A percentile compares a stretch with the other conserved stretches of the same genome.
Evolutionary conservation across 129 eudicot genomes (phyloP).

Genomic region (Saussurea involucrata): DNA sequence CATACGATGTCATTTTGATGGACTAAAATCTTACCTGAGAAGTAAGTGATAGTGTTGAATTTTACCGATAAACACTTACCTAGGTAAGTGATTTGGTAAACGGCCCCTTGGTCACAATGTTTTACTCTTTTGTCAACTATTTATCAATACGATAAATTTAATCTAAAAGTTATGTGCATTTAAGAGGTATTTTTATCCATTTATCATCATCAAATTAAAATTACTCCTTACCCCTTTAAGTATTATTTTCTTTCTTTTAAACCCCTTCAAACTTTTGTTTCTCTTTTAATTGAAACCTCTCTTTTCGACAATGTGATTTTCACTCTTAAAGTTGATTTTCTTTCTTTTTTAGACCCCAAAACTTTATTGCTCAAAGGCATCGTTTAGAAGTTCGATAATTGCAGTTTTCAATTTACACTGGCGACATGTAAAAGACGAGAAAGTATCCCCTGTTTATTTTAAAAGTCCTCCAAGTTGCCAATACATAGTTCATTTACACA

Average conservation of each 20-base stretch:
- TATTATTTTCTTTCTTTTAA: not conserved
- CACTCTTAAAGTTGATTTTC: not conserved
- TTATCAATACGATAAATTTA: too few relatives aligned
- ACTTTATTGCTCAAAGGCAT: not conserved
- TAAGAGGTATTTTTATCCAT: too few relatives aligned
- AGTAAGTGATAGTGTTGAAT: too few relatives aligned
- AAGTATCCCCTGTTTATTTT: not conserved
- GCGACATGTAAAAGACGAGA: not conserved
- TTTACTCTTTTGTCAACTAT: too few relatives aligned
- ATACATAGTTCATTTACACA: not conserved
- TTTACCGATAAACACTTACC: too few relatives aligned
- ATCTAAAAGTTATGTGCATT: too few relatives aligned
- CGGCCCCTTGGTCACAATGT: too few relatives aligned
- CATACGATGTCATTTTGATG: too few relatives aligned
- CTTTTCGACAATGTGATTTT: not conserved
- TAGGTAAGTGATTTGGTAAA: too few relatives aligned
- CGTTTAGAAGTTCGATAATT: not conserved
- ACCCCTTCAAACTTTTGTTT: not conserved
- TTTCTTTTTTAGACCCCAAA: not conserved
- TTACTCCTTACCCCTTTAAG: not conserved
- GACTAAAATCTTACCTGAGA: too few relatives aligned
- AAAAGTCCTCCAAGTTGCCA: not conserved
- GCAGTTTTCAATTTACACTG: not conserved
- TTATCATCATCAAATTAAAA: not conserved
- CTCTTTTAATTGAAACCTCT: not conserved